These are phyloP conservation scores for Coelastrella sp. DNA, from an alignment of 139 green algal genomes.

Conservation along the genomic window DNA sequence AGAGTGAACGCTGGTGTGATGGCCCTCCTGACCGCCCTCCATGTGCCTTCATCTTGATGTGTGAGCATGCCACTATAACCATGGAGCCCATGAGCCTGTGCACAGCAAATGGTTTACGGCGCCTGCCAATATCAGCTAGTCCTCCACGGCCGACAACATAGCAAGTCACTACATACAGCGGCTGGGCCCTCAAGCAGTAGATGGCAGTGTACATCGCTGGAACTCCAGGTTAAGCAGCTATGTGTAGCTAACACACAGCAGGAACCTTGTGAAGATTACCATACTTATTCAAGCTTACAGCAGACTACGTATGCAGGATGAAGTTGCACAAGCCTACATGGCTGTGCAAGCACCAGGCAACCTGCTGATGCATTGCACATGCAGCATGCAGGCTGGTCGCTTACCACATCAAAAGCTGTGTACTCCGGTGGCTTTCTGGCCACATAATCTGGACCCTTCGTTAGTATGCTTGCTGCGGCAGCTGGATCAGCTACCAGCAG, in stretches of 20 bases:
- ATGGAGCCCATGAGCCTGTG: conserved; percentile 39
- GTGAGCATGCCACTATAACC: conserved; percentile 32
- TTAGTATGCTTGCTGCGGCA: background rate
- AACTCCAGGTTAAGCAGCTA: too few species aligned
- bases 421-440: conserved; percentile 19
- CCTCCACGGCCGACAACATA: too few species aligned
- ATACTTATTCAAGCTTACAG: too few species aligned
- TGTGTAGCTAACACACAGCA: too few species aligned
- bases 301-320: too few species aligned
- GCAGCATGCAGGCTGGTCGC: background rate
- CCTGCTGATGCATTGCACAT: background rate
- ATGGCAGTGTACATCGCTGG: too few species aligned
- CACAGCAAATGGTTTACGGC: too few species aligned
- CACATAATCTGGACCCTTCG: conserved; percentile 30
- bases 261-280: too few species aligned
- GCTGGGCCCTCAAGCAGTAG: too few species aligned
- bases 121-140: too few species aligned
- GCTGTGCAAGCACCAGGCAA: background rate
- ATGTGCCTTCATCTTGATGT: conserved; percentile 29
- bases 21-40: background rate
- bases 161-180: too few species aligned
- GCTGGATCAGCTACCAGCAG: conserved; percentile 37
- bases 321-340: too few species aligned
- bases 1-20: conserved; percentile 10
- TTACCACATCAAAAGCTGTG: conserved; percentile 42